Percentiles rank a stretch among this genome's conserved stretches.
Conservation (phyloP, 2,329 filamentous ascomycete species). For the Pseudogymnoascus sp. region DNA sequence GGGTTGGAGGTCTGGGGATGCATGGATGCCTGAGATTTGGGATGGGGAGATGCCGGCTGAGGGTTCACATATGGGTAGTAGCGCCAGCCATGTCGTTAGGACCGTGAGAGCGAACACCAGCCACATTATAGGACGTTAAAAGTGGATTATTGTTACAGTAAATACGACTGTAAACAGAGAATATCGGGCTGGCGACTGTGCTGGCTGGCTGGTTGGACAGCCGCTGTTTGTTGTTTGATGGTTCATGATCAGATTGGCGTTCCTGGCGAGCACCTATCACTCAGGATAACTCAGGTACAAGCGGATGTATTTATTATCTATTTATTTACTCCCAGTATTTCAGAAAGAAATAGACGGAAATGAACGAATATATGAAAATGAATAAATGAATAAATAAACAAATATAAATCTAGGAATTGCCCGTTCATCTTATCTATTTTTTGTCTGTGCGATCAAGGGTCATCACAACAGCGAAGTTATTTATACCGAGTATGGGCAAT, state of each 20-base stretch:
- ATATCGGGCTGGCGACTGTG: background rate
- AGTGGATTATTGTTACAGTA: background rate
- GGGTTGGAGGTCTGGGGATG: constrained; percentile 4
- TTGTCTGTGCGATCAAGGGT: background rate
- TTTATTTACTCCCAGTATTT: background rate
- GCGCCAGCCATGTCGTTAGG: background rate
- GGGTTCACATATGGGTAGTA: background rate
- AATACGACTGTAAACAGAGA: background rate
- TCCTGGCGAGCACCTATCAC: background rate
- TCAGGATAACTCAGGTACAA: background rate
- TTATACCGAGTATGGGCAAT: background rate
- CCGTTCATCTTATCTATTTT: background rate
- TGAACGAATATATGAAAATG: background rate
- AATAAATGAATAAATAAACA: background rate
- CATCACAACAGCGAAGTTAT: background rate
- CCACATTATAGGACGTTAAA: background rate
- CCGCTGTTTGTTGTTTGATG: background rate
- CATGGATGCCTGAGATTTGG: constrained; percentile 8
- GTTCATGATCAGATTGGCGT: background rate
- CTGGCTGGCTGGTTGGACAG: background rate
- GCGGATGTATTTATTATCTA: background rate
- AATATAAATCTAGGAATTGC: background rate
- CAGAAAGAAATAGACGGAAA: background rate
- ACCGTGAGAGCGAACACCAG: background rate
- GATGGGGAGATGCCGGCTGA: background rate